phyloP scores from a whole-genome alignment of 495 filamentous ascomycete genomes.

The Hypoxylon fuscum region DNA sequence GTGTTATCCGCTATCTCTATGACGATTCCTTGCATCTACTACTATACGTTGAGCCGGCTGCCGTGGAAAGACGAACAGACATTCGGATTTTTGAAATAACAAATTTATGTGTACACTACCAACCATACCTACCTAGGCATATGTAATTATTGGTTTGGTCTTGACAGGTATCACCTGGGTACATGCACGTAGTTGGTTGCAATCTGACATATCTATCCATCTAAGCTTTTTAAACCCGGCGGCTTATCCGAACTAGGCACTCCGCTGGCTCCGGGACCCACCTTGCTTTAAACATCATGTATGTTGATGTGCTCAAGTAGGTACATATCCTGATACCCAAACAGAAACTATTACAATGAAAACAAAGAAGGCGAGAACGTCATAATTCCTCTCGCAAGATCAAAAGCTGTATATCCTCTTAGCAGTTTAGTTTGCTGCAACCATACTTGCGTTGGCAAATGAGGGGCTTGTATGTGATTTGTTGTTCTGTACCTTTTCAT shows the following conservation, averaged over 20 bases:
- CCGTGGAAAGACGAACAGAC: constrained; percentile 17
- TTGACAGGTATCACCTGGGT: constrained; percentile 34
- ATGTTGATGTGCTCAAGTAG: no score
- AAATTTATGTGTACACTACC: background rate
- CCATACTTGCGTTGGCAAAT: no score
- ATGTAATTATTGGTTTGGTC: constrained; percentile 5
- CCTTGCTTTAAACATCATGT: background rate
- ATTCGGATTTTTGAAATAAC: constrained; percentile 15
- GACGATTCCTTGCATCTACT: constrained; percentile 30
- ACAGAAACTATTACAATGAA: no score
- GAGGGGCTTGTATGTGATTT: no score
- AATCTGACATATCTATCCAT: constrained; percentile 24
- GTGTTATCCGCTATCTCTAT: constrained; percentile 31
- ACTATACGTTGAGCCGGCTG: constrained; percentile 10
- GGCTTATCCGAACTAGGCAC: constrained; percentile 20
- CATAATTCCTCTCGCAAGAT: no score
- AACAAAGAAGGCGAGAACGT: no score
- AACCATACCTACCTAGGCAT: no score
- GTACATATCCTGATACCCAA: no score
- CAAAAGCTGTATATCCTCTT: no score
- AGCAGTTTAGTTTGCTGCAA: no score
- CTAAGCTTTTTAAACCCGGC: constrained; percentile 35
- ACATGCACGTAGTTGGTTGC: constrained; percentile 18
- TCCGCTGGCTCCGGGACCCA: constrained; percentile 3
- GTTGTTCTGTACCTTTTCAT: no score